Evolutionary conservation across 2,329 filamentous ascomycete species (phyloP), one percentile per base, ranked within the genome.

Genomic region (Plectosphaerella sp.): DNA sequence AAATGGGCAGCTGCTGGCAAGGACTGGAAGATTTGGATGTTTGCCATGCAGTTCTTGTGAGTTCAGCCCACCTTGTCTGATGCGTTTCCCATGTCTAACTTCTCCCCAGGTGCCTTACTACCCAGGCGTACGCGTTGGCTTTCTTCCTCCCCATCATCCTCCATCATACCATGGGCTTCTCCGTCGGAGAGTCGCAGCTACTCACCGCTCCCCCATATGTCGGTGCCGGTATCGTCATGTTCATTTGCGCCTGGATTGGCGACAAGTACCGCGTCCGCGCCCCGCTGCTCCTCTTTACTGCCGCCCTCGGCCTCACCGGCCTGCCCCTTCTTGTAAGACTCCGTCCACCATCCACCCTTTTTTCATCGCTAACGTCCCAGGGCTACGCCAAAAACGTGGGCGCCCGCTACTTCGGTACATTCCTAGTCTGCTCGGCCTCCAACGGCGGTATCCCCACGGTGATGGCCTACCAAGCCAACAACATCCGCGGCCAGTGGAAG

Each of bases 11-110:
- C 80, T 5, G 82, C 82, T 10, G 52, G 89, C 11, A 80, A 76
- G 49, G 89, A 93, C 62, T 91, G 87, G 83, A 93, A 93, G 71
- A 92, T 86, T 42, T 76, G 72, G 62, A 62, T 73, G 0, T 67
- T 71, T 53, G 74, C 74, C 16, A 16, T 43, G 41, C 41, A 18
- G 41, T 43, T 43, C 41, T 12, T 68, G 60, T 60, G 20, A 73
- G 75, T 45, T 75, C 74, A 60, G 62, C 58, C 52, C 64, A 55
- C 39, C 48, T 49, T n/a, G 47, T 52, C 1, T n/a, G n/a, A n/a
- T n/a, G n/a, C n/a, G n/a, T n/a, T n/a, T n/a, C n/a, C n/a, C n/a
- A n/a, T n/a, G n/a, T n/a, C n/a, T n/a, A n/a, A n/a, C n/a, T n/a
- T 15, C n/a, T n/a, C 6, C 5, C 41, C 41, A 43, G 41, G 3